Conservation (phyloP, 805 yeast species). For the Yamadazyma takamatsuzukensis region DNA sequence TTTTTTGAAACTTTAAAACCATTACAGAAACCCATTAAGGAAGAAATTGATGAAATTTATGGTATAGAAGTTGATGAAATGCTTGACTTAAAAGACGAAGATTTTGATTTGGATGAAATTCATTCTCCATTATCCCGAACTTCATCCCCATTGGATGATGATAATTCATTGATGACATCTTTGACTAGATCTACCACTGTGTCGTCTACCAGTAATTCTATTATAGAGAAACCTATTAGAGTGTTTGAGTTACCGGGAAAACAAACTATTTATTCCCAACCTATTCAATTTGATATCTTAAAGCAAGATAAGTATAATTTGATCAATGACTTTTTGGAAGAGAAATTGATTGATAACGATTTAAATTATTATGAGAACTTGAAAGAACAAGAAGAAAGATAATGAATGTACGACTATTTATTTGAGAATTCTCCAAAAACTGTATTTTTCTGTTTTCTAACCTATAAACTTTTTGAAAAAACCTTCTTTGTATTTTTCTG, state of each 20-base stretch:
- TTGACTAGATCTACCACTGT: slow-evolving; percentile 42
- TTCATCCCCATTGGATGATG: slow-evolving; percentile 31
- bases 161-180: slow-evolving; percentile 34
- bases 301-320: slow-evolving; percentile 36
- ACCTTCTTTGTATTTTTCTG: too few species aligned
- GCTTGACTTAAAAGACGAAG: slow-evolving; percentile 11
- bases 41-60: not conserved
- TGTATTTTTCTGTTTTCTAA: too few species aligned
- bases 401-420: slow-evolving; percentile 13
- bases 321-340: slow-evolving; percentile 39
- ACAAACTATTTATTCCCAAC: not conserved
- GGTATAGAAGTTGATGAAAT: slow-evolving; percentile 5
- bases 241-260: slow-evolving; percentile 33
- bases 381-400: slow-evolving; percentile 5
- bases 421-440: too few species aligned
- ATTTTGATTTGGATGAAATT: slow-evolving; percentile 15
- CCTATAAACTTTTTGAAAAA: too few species aligned
- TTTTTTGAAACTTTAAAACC: not conserved
- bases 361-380: slow-evolving; percentile 28
- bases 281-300: slow-evolving; percentile 10
- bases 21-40: not conserved
- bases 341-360: slow-evolving; percentile 36
- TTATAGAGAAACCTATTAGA: slow-evolving; percentile 12
- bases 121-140: slow-evolving; percentile 32
- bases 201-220: slow-evolving; percentile 25